Percentiles rank a stretch among this genome's conserved stretches.
Evolutionary conservation across 2,329 filamentous ascomycete genomes (phyloP).

Genomic region (Coniosporium tulheliwenetii): DNA sequence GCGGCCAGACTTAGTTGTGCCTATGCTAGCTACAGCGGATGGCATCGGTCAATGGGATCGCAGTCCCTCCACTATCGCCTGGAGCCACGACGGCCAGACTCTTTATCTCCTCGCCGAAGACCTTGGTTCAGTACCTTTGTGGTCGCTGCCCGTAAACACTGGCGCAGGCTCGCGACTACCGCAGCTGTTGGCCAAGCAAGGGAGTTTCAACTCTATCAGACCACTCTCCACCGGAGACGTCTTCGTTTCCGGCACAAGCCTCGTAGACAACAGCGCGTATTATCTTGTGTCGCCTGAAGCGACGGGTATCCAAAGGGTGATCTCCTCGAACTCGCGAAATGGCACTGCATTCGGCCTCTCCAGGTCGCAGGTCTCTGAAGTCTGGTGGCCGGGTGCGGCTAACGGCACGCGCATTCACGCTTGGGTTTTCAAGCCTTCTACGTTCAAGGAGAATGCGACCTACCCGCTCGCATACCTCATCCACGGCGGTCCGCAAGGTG

Average conservation of each 20-base stretch:
- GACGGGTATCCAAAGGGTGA: conserved; percentile 13
- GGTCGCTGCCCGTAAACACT: conserved; percentile 36
- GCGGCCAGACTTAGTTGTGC: conserved; percentile 41
- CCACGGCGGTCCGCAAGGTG: conserved; percentile 68
- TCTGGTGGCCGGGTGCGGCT: conserved; percentile 50
- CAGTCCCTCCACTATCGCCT: conserved; percentile 31
- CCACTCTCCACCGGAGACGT: conserved; percentile 36
- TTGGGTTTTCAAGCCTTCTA: conserved; percentile 45
- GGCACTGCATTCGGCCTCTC: conserved; percentile 54
- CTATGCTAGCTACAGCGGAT: conserved; percentile 46
- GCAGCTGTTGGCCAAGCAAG: no score
- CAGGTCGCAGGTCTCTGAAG: conserved; percentile 45
- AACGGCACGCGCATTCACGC: conserved; percentile 49
- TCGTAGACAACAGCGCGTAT: conserved; percentile 60
- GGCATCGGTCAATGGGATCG: conserved; percentile 48
- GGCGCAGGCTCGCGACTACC: conserved; percentile 18
- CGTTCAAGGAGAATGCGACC: conserved; percentile 53
- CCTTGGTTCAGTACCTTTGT: conserved; percentile 45
- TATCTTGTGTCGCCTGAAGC: conserved; percentile 37
- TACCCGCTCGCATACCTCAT: conserved; percentile 70
- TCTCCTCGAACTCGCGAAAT: conserved; percentile 42
- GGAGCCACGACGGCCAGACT: conserved; percentile 38
- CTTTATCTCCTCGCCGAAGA: conserved; percentile 65
- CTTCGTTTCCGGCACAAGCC: conserved; percentile 51
- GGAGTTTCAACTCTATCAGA: conserved; percentile 7